phyloP scores from a whole-genome alignment of 2,329 filamentous ascomycete species.

The Calonectria pseudoreteaudii region DNA sequence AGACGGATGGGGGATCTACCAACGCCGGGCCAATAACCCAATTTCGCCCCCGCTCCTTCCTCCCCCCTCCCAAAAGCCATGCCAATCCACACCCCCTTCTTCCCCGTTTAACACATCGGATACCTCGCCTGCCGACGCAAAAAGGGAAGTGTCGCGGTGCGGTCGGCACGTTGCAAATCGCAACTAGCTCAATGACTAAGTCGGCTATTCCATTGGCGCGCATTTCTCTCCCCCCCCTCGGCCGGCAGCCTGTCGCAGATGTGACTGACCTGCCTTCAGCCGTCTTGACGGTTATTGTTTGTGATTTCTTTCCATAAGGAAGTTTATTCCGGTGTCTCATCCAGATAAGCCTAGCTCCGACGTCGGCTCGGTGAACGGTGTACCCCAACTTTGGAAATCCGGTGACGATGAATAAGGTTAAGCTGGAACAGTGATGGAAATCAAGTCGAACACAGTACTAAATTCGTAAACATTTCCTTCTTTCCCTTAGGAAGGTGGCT shows the following conservation, averaged over 20 bases:
- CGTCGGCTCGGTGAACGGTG: conserved; percentile 40
- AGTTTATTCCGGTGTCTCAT: conserved; percentile 28
- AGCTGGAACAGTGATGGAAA: conserved; percentile 19
- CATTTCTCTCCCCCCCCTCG: conserved; percentile 34
- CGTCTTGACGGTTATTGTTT: conserved; percentile 7
- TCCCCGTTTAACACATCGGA: conserved; percentile 13
- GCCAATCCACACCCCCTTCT: conserved; percentile 20
- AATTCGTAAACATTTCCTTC: conserved; percentile 19
- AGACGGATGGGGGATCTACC: conserved; percentile 13
- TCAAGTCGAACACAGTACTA: conserved; percentile 7
- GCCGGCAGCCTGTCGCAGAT: conserved; percentile 28
- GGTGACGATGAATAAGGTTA: conserved; percentile 30
- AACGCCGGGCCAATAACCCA: conserved; percentile 11
- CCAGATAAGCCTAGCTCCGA: conserved; percentile 37
- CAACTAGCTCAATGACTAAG: conserved; percentile 35
- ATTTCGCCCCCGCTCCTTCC: neutral
- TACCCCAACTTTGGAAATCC: conserved; percentile 19
- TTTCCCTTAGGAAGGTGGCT: conserved; percentile 4
- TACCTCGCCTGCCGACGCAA: conserved; percentile 30
- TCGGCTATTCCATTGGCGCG: conserved; percentile 42
- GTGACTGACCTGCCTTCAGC: conserved; percentile 19
- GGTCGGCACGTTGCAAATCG: conserved; percentile 34
- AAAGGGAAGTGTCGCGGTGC: neutral
- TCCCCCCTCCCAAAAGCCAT: neutral
- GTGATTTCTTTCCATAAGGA: conserved; percentile 21